Evolutionary conservation across 2,329 filamentous ascomycete genomes (phyloP).

Genomic region (Sordariomycetes sp.): DNA sequence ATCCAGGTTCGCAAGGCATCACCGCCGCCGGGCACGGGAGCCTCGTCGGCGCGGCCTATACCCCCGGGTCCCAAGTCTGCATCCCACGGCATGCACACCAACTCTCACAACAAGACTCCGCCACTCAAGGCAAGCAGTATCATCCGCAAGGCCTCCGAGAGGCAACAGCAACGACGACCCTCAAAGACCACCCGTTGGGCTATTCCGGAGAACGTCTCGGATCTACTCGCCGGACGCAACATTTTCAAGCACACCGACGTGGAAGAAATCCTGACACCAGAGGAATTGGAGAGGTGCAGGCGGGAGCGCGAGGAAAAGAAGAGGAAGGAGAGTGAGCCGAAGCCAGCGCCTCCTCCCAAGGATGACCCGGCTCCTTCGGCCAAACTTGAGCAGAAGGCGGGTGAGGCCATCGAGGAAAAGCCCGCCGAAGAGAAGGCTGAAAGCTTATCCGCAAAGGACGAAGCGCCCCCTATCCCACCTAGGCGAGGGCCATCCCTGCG

Average conservation of each 20-base stretch:
- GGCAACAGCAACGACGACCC: neutral
- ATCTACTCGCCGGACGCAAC: conserved; percentile 43
- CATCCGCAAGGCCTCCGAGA: neutral
- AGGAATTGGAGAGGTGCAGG: conserved; percentile 37
- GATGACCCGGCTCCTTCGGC: no score
- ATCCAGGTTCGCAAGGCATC: conserved; percentile 1
- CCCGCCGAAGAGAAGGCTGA: neutral
- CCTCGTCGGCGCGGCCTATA: neutral
- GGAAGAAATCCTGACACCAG: conserved; percentile 49
- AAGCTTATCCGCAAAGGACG: neutral
- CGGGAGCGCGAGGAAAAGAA: conserved; percentile 19
- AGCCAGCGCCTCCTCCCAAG: no score
- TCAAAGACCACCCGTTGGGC: conserved; percentile 34
- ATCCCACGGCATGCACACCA: no score
- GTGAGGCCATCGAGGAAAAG: no score
- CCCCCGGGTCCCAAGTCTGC: neutral
- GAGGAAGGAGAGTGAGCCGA: conserved; percentile 1
- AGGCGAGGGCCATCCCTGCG: no score
- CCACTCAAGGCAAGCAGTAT: neutral
- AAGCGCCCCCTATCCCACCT: neutral
- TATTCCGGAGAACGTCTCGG: conserved; percentile 47
- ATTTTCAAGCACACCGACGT: conserved; percentile 47
- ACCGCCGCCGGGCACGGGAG: neutral
- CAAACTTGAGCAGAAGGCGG: no score
- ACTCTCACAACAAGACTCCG: conserved; percentile 2